Evolutionary conservation across 148 eudicot genomes (phyloP).

Genomic region (Fallopia convolvulus): DNA sequence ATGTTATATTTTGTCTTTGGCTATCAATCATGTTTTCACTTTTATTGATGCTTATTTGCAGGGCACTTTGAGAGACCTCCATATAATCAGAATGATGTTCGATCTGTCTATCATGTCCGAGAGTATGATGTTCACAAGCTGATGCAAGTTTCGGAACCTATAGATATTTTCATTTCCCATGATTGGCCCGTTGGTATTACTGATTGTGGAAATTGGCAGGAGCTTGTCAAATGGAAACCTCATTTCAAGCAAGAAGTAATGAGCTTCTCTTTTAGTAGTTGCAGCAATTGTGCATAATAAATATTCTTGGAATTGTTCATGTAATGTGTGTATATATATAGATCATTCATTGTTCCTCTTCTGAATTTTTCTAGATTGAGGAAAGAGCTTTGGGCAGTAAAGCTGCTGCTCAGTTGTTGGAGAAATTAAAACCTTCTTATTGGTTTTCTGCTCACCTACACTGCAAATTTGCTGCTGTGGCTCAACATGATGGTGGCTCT

Average conservation of each 20-base stretch:
- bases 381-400: constrained; percentile 74
- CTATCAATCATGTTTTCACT: neutral
- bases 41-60: constrained; percentile 27
- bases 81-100: constrained; percentile 57
- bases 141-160: constrained; percentile 76
- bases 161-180: constrained; percentile 93
- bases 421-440: constrained; percentile 72
- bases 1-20: neutral
- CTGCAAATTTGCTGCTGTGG: constrained; percentile 86
- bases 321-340: neutral
- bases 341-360: constrained; percentile 3
- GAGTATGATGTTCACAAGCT: constrained; percentile 92
- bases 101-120: constrained; percentile 92
- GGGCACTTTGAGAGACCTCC: constrained; percentile 94
- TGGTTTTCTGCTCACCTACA: constrained; percentile 99
- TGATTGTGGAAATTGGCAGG: constrained; percentile 66
- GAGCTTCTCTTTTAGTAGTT: neutral
- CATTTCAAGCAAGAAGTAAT: constrained; percentile 71
- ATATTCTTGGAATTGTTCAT: neutral
- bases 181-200: constrained; percentile 96
- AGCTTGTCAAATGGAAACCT: constrained; percentile 58
- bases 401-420: constrained; percentile 82
- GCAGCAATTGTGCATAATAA: neutral
- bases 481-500: constrained; percentile 70
- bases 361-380: constrained; percentile 38